Evolutionary conservation across 176 grass and related monocot genomes (phyloP), one percentile per base, ranked within the genome.

Genomic region (Carex parvula): DNA sequence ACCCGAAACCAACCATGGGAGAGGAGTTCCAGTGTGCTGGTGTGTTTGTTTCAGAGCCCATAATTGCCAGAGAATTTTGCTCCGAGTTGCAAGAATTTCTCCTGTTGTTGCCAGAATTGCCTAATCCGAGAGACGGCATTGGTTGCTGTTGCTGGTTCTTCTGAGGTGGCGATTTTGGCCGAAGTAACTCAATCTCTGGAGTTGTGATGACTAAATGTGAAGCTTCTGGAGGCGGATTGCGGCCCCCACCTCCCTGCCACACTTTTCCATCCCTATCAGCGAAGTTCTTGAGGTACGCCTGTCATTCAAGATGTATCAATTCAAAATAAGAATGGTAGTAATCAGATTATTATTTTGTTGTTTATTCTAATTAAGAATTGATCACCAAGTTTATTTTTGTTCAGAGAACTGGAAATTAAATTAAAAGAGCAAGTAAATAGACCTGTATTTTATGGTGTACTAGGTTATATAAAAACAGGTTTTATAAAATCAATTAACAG

Each of bases 191-290:
- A 13, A 98, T 98, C 83, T 98, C 96, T 0, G 91, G 88, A 16
- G 96, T 98, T 18, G 96, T 98, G 88, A 92, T 48, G 5, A 95
- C 91, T 8, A 98, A 92, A 61, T 98, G 96, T 2, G 93, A 86
- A 50, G 96, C 92, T 56, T 94, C 96, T 50, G 92, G 89, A n/a
- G 96, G 93, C 79, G 96, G 96, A 83, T 98, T 98, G 24, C 96
- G 88, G 0, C 96, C 96, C 7, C 91, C 91, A 2, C 92, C 95
- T 65, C 92, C 96, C 74, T 93, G 91, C 96, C 96, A 95, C 55
- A 95, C 93, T 84, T 92, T 98, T 53, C 92, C 96, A 83, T 98
- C 92, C 65, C 86, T 90, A 56, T 90, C 96, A 2, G 60, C 32
- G 30, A 98, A 98, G 68, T 61, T 95, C 75, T 87, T 87, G 42